These are phyloP conservation scores for Angomonas deanei DNA, from an alignment of 208 protist genomes.

Conservation along the genomic window DNA sequence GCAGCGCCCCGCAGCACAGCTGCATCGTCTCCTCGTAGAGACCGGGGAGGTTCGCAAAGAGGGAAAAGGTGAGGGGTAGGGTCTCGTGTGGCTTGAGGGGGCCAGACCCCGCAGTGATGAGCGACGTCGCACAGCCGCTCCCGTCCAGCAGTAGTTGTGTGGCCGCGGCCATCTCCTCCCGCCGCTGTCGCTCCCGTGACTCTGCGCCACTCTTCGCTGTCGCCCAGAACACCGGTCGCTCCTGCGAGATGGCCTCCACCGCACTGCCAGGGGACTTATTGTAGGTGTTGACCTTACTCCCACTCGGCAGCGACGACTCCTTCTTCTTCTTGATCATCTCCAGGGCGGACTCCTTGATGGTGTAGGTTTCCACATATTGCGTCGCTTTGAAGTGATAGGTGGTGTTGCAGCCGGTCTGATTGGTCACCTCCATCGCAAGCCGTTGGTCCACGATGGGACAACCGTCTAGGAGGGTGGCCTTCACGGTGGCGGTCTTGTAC, in stretches of 20 bases:
- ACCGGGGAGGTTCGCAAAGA: slow-evolving; percentile 75
- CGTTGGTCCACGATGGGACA: slow-evolving; percentile 34
- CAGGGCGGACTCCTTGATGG: slow-evolving; percentile 2
- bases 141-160: slow-evolving; percentile 75
- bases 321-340: neutral
- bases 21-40: slow-evolving; percentile 63
- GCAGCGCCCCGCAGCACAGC: slow-evolving; percentile 41
- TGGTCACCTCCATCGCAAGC: slow-evolving; percentile 32
- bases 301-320: neutral
- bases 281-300: neutral
- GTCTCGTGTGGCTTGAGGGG: slow-evolving; percentile 25
- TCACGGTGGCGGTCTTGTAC: neutral
- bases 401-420: slow-evolving; percentile 61
- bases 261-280: neutral
- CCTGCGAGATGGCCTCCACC: neutral
- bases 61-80: slow-evolving; percentile 24
- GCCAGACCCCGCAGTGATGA: slow-evolving; percentile 16
- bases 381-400: slow-evolving; percentile 33
- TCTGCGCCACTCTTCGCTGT: slow-evolving; percentile 52
- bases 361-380: slow-evolving; percentile 21
- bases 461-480: neutral
- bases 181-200: slow-evolving; percentile 35
- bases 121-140: slow-evolving; percentile 41
- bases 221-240: slow-evolving; percentile 58
- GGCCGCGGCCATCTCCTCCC: slow-evolving; percentile 42